phyloP scores from a whole-genome alignment of 2,329 filamentous ascomycete species.

The Xylaria sp. region DNA sequence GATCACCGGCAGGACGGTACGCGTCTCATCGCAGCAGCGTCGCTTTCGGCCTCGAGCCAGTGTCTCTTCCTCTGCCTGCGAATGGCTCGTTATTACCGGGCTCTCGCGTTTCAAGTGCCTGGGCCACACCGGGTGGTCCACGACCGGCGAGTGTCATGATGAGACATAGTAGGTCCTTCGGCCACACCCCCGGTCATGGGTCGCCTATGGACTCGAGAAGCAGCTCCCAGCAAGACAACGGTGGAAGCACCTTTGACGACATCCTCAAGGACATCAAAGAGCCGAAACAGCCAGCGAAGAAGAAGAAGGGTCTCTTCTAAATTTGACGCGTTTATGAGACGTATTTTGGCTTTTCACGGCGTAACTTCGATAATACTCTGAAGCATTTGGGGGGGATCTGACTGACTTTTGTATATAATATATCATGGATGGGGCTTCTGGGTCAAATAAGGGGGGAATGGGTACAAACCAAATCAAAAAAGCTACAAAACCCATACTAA shows the following conservation, averaged over 20 bases:
- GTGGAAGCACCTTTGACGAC: constrained; percentile 34
- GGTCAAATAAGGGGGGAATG: too few relatives aligned
- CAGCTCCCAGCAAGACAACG: constrained; percentile 26
- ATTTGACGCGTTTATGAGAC: constrained; percentile 1
- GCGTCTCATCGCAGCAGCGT: constrained; percentile 31
- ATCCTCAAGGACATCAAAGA: constrained; percentile 31
- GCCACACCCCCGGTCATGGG: constrained; percentile 28
- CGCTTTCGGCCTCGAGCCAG: constrained; percentile 32
- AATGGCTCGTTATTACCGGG: constrained; percentile 20
- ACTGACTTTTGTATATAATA: too few relatives aligned
- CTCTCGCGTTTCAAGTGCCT: constrained; percentile 27
- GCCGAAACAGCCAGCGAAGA: constrained; percentile 30
- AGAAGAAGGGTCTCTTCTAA: constrained; percentile 33
- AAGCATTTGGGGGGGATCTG: neutral
- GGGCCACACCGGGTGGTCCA: constrained; percentile 23
- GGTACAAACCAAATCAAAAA: too few relatives aligned
- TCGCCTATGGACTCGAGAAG: constrained; percentile 25
- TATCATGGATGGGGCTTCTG: too few relatives aligned
- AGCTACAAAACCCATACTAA: too few relatives aligned
- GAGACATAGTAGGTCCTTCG: constrained; percentile 31
- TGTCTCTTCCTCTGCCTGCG: constrained; percentile 21
- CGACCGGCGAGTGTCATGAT: constrained; percentile 27
- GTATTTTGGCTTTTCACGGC: constrained; percentile 2
- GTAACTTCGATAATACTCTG: neutral
- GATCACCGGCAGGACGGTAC: constrained; percentile 26